A percentile compares a stretch with the other conserved stretches of the same genome.
phyloP scores from a whole-genome alignment of 2,329 filamentous ascomycete species.

The Colletotrichum tropicicola region DNA sequence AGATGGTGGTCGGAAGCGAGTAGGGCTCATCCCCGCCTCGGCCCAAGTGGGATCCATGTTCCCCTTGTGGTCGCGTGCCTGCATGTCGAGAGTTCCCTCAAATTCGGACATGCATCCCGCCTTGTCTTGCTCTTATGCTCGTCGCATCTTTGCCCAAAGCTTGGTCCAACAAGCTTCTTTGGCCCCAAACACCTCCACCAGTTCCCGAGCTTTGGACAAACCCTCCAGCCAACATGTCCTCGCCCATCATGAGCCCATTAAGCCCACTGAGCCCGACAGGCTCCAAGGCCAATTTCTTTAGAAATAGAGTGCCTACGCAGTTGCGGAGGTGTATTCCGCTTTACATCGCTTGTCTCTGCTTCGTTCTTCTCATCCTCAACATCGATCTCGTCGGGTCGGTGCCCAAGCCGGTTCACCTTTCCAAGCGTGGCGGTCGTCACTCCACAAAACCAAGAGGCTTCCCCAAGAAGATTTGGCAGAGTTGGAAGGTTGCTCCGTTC shows the following conservation, averaged over 20 bases:
- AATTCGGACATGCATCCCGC: slow-evolving; percentile 6
- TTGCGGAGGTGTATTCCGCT: slow-evolving; percentile 57
- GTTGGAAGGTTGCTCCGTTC: slow-evolving; percentile 76
- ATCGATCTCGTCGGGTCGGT: slow-evolving; percentile 47
- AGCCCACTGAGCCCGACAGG: slow-evolving; percentile 16
- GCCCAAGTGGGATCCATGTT: too few relatives aligned
- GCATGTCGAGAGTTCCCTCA: slow-evolving; percentile 9
- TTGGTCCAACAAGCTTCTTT: slow-evolving; percentile 5
- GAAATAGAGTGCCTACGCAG: slow-evolving; percentile 54
- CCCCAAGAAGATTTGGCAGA: slow-evolving; percentile 79
- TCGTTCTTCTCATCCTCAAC: slow-evolving; percentile 58
- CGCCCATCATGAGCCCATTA: slow-evolving; percentile 20
- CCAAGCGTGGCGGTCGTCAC: slow-evolving; percentile 24
- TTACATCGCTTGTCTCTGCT: slow-evolving; percentile 51
- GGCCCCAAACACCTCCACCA: background rate
- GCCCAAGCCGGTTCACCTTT: slow-evolving; percentile 33
- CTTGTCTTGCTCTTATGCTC: background rate
- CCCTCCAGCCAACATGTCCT: slow-evolving; percentile 8
- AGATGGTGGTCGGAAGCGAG: background rate
- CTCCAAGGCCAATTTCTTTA: slow-evolving; percentile 32
- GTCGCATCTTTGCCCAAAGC: slow-evolving; percentile 1
- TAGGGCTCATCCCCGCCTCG: slow-evolving; percentile 6
- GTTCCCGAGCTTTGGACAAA: background rate
- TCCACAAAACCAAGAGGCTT: slow-evolving; percentile 48
- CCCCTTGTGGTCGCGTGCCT: background rate